Conservation (phyloP, 192 early-diverging fungal genomes). For the Backusella morwellensis region DNA sequence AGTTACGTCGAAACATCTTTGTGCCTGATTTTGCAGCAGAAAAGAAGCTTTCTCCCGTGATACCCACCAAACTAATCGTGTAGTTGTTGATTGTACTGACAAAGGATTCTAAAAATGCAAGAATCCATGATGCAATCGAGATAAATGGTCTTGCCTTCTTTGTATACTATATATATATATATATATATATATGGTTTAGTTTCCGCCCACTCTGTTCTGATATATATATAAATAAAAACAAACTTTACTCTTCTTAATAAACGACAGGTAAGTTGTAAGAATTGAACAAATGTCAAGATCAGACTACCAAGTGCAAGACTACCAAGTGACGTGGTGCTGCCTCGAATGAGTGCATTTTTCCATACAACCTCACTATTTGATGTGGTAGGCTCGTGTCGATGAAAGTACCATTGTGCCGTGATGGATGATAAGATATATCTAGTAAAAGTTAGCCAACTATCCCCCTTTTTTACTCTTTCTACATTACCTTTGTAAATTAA, state of each 20-base stretch:
- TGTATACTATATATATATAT: slow-evolving; percentile 13
- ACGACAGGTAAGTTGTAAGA: slow-evolving; percentile 41
- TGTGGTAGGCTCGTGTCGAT: slow-evolving; percentile 26
- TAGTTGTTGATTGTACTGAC: slow-evolving; percentile 60
- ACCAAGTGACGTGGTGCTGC: slow-evolving; percentile 62
- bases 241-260: slow-evolving; percentile 51
- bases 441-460: neutral
- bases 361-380: slow-evolving; percentile 34
- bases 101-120: slow-evolving; percentile 40
- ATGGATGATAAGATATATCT: slow-evolving; percentile 65
- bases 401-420: slow-evolving; percentile 82
- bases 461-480: neutral
- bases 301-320: slow-evolving; percentile 62
- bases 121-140: slow-evolving; percentile 33
- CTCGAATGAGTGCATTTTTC: slow-evolving; percentile 44
- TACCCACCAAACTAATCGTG: slow-evolving; percentile 66
- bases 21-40: slow-evolving; percentile 55
- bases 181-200: neutral
- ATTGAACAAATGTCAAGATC: slow-evolving; percentile 57
- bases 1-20: slow-evolving; percentile 72
- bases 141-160: slow-evolving; percentile 39
- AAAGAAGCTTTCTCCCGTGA: slow-evolving; percentile 66
- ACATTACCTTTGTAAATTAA: slow-evolving; percentile 63
- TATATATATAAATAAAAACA: neutral
- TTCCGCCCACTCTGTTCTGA: neutral